Evolutionary conservation across 2,329 filamentous ascomycete species (phyloP).

Genomic region (Fusarium cyanostomum): DNA sequence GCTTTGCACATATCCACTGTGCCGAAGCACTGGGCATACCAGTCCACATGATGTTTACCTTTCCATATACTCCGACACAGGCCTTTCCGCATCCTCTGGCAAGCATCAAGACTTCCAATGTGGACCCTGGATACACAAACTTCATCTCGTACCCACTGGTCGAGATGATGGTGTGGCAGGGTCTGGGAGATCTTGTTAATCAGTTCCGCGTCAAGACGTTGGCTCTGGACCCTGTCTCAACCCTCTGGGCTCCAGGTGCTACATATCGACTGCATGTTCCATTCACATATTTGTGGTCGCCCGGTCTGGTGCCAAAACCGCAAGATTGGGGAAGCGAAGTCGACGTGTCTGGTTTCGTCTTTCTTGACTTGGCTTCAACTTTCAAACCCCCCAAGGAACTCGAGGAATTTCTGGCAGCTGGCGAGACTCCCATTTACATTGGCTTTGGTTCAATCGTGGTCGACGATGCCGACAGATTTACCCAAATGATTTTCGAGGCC

Average conservation of each 20-base stretch:
- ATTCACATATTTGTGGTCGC: constrained; percentile 78
- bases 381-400: constrained; percentile 68
- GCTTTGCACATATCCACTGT: constrained; percentile 81
- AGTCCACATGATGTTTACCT: constrained; percentile 88
- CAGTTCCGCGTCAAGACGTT: constrained; percentile 75
- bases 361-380: constrained; percentile 72
- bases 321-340: constrained; percentile 75
- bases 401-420: constrained; percentile 63
- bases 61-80: constrained; percentile 80
- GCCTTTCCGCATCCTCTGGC: constrained; percentile 81
- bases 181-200: constrained; percentile 81
- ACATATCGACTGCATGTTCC: constrained; percentile 78
- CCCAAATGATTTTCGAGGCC: constrained; percentile 75
- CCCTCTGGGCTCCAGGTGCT: constrained; percentile 79
- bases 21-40: constrained; percentile 82
- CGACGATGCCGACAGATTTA: constrained; percentile 75
- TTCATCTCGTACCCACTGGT: constrained; percentile 84
- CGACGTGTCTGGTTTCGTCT: constrained; percentile 81
- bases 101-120: constrained; percentile 76
- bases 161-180: constrained; percentile 92
- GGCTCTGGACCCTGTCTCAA: constrained; percentile 77
- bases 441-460: constrained; percentile 82
- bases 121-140: constrained; percentile 78
- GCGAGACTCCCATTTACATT: constrained; percentile 73
- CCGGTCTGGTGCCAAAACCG: constrained; percentile 72